phyloP scores from a whole-genome alignment of 331 rosid species.

The Malus hybrid region DNA sequence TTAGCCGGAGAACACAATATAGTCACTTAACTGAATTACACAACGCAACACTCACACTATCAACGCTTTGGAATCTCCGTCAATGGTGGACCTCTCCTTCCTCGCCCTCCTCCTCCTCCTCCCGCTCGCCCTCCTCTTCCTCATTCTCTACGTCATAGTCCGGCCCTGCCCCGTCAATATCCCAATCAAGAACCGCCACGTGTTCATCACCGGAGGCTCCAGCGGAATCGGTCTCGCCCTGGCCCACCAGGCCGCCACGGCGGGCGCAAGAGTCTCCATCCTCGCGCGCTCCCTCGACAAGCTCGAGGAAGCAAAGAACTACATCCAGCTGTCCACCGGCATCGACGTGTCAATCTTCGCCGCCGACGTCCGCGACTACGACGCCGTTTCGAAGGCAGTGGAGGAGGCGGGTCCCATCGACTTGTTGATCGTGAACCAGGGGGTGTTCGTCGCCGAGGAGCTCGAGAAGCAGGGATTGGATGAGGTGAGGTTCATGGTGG shows the following conservation, averaged over 20 bases:
- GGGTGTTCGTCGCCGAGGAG: constrained; percentile 63
- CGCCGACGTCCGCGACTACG: constrained; percentile 74
- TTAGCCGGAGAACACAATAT: background rate
- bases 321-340: constrained; percentile 62
- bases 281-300: constrained; percentile 58
- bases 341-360: constrained; percentile 51
- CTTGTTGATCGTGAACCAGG: constrained; percentile 69
- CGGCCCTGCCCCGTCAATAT: constrained; percentile 60
- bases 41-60: background rate
- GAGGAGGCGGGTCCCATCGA: constrained; percentile 75
- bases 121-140: constrained; percentile 39
- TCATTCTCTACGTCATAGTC: constrained; percentile 45
- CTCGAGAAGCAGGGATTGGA: constrained; percentile 71
- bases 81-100: constrained; percentile 30
- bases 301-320: constrained; percentile 62
- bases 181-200: constrained; percentile 79
- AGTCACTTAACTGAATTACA: background rate
- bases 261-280: constrained; percentile 84
- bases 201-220: constrained; percentile 91
- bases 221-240: constrained; percentile 92
- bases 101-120: constrained; percentile 24
- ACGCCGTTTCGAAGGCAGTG: constrained; percentile 44
- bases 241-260: constrained; percentile 66
- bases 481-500: constrained; percentile 71
- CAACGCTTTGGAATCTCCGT: background rate